Percentiles rank a stretch among this genome's conserved stretches.
Conservation (phyloP, 208 protist genomes). For the Naegleria fowleri region DNA sequence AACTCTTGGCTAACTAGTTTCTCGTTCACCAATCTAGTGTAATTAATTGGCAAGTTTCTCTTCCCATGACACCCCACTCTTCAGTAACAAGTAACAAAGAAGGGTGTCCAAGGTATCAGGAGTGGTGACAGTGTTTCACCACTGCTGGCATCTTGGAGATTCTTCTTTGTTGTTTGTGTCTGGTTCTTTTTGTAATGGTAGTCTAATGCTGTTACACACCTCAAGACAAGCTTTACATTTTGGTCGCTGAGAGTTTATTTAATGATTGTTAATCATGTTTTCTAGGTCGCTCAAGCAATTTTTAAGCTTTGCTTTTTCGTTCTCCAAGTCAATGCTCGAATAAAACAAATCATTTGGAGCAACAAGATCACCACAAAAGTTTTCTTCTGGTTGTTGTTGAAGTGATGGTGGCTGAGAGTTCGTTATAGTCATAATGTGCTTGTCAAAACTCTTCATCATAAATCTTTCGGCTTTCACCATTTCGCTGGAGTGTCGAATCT, state of each 20-base stretch:
- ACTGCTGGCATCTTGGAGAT: too few relatives aligned
- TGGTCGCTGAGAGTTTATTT: too few relatives aligned
- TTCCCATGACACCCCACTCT: background rate
- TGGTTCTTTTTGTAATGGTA: too few relatives aligned
- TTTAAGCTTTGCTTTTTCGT: background rate
- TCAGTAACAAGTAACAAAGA: background rate
- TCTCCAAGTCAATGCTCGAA: background rate
- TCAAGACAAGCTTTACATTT: too few relatives aligned
- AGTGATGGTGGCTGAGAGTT: background rate
- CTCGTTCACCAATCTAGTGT: background rate
- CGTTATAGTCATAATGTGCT: background rate
- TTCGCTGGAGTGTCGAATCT: background rate
- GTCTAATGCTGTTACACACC: too few relatives aligned
- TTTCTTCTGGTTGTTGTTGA: background rate
- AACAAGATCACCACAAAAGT: background rate
- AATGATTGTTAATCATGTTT: background rate
- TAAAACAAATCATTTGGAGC: background rate
- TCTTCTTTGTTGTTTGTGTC: too few relatives aligned
- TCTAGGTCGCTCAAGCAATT: background rate
- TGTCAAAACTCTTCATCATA: background rate
- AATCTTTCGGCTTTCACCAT: background rate
- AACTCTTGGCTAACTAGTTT: background rate
- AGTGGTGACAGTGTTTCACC: background rate
- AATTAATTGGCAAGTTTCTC: background rate
- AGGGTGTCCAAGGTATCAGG: background rate